Conservation (phyloP, 495 filamentous ascomycete species). For the Lophium mytilinum region DNA sequence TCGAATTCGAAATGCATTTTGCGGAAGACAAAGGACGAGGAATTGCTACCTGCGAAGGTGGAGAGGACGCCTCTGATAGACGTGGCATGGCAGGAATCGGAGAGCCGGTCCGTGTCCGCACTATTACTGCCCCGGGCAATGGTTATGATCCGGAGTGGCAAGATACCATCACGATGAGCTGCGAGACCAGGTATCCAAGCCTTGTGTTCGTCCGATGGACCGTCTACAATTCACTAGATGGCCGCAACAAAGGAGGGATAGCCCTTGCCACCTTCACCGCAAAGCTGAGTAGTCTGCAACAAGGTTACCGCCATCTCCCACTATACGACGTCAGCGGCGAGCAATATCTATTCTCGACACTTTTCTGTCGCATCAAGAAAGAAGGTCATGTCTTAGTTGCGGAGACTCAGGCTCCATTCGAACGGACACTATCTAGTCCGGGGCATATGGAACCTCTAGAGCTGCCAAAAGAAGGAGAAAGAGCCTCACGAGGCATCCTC, state of each 20-base stretch:
- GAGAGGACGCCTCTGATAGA: constrained; percentile 57
- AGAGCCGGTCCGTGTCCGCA: constrained; percentile 68
- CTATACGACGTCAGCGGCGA: constrained; percentile 83
- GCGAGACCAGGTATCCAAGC: constrained; percentile 86
- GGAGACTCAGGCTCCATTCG: neutral
- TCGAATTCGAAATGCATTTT: constrained; percentile 89
- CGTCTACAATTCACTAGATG: constrained; percentile 74
- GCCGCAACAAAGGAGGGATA: constrained; percentile 51
- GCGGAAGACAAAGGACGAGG: constrained; percentile 79
- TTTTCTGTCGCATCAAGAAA: constrained; percentile 81
- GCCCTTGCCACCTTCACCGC: constrained; percentile 82
- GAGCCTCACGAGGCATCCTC: constrained; percentile 11
- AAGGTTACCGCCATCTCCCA: constrained; percentile 96
- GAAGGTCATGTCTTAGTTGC: constrained; percentile 46
- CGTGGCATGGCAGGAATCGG: constrained; percentile 62
- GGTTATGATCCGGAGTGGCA: constrained; percentile 87
- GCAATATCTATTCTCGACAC: constrained; percentile 84
- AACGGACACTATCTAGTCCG: neutral
- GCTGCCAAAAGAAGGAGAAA: constrained; percentile 3
- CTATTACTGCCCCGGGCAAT: constrained; percentile 70
- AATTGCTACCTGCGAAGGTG: constrained; percentile 55
- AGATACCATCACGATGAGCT: constrained; percentile 60
- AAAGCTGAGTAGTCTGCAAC: constrained; percentile 79
- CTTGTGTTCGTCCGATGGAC: constrained; percentile 89
- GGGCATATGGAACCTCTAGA: constrained; percentile 3